A percentile compares a stretch with the other conserved stretches of the same genome.
Conservation (phyloP, 2,329 filamentous ascomycete species). For the Colletotrichum somersetense region DNA sequence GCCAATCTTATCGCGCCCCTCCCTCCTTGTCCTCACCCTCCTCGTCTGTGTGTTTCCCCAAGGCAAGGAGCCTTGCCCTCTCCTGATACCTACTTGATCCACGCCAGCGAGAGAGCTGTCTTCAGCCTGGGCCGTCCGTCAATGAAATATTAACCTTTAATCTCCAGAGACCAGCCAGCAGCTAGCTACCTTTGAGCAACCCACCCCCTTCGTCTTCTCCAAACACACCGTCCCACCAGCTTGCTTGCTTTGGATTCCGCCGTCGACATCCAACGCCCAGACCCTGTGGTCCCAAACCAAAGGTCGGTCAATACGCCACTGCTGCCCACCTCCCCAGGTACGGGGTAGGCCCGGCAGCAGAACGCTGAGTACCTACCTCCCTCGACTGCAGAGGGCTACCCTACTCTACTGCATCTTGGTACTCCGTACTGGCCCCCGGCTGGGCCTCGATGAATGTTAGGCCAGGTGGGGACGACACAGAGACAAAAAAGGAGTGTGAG, state of each 20-base stretch:
- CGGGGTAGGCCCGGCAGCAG: conserved; percentile 22
- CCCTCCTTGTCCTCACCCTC: conserved; percentile 34
- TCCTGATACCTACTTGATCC: conserved; percentile 30
- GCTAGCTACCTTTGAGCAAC: conserved; percentile 28
- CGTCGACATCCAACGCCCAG: conserved; percentile 38
- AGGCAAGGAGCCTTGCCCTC: conserved; percentile 35
- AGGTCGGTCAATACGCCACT: conserved; percentile 34
- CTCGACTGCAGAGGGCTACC: conserved; percentile 13
- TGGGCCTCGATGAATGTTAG: conserved; percentile 23
- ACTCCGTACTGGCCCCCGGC: conserved; percentile 10
- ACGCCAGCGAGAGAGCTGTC: conserved; percentile 30
- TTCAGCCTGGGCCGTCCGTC: conserved; percentile 23
- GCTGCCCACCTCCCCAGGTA: conserved; percentile 22
- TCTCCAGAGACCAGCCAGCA: conserved; percentile 30
- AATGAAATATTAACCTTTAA: conserved; percentile 36
- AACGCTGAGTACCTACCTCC: conserved; percentile 1
- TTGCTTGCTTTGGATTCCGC: conserved; percentile 34
- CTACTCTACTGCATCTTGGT: conserved; percentile 23
- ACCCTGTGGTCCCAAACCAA: conserved; percentile 34
- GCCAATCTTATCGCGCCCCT: conserved; percentile 29
- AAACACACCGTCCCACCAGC: conserved; percentile 37
- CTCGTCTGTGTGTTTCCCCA: conserved; percentile 38
- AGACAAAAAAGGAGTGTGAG: conserved; percentile 17
- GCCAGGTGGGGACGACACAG: conserved; percentile 21
- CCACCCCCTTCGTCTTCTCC: conserved; percentile 39